Evolutionary conservation across 768 basidiomycete genomes (phyloP).

Genomic region (Serendipita sp.): DNA sequence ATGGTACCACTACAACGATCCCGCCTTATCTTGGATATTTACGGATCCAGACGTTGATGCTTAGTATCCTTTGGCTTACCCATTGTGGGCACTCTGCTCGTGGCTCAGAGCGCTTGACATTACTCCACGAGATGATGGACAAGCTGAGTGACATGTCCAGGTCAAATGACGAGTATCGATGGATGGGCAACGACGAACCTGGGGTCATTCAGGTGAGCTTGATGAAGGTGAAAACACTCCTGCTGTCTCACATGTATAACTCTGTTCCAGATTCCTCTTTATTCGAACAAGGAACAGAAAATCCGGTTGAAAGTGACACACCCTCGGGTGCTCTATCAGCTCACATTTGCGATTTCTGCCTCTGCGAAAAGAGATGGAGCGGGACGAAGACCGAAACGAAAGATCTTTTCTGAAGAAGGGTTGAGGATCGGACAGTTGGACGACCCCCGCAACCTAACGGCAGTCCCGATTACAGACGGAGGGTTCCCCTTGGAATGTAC

Average conservation of each 20-base stretch:
- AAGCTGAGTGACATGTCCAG: not conserved
- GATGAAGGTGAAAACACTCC: not conserved
- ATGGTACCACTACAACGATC: not conserved
- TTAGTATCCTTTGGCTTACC: slow-evolving; percentile 45
- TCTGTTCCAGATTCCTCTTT: not conserved
- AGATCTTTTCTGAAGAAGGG: slow-evolving; percentile 52
- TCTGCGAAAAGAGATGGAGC: slow-evolving; percentile 55
- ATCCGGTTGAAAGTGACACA: slow-evolving; percentile 47
- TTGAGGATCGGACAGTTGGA: slow-evolving; percentile 6
- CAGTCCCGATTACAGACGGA: not conserved
- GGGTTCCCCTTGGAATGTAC: slow-evolving; percentile 17
- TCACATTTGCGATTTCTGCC: slow-evolving; percentile 52
- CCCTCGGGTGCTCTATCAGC: slow-evolving; percentile 43
- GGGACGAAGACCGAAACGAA: slow-evolving; percentile 57
- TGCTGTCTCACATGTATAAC: not conserved
- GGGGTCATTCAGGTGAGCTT: slow-evolving; percentile 26
- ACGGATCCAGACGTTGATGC: slow-evolving; percentile 43
- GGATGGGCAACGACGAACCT: not conserved
- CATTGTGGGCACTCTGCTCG: slow-evolving; percentile 35
- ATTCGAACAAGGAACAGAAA: slow-evolving; percentile 21
- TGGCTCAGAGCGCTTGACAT: slow-evolving; percentile 35
- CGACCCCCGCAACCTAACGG: not conserved
- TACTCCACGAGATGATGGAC: slow-evolving; percentile 54
- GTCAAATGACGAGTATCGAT: not conserved
- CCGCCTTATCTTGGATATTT: slow-evolving; percentile 14